Conservation (phyloP, 2,329 filamentous ascomycete species). For the Biscogniauxia marginata region DNA sequence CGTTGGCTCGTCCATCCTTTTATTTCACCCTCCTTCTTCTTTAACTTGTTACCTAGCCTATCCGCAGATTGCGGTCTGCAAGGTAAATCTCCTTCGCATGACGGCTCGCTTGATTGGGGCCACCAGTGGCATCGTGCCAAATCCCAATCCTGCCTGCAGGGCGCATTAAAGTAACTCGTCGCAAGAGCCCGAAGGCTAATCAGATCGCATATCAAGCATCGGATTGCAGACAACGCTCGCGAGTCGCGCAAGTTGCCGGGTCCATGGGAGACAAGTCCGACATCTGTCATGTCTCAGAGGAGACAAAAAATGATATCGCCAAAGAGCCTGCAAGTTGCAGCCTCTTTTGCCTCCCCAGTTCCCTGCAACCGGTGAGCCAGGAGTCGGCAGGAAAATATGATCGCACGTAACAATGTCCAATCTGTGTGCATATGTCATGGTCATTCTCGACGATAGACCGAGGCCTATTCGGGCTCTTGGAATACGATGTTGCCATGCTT, state of each 20-base stretch:
- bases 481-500: neutral
- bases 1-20: neutral
- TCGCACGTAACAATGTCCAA: constrained; percentile 1
- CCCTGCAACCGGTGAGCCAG: constrained; percentile 12
- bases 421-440: constrained; percentile 1
- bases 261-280: neutral
- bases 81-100: neutral
- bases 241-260: neutral
- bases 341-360: constrained; percentile 7
- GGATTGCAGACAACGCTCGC: neutral
- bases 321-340: neutral
- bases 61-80: constrained; percentile 1
- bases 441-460: neutral
- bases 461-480: neutral
- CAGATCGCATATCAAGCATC: neutral
- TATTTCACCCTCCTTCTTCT: neutral
- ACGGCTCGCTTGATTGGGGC: neutral
- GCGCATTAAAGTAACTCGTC: neutral
- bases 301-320: neutral
- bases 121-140: constrained; percentile 1
- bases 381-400: constrained; percentile 7
- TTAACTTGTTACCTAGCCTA: neutral
- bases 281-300: neutral
- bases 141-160: neutral
- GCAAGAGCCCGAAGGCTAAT: neutral